Evolutionary conservation across 768 basidiomycete species (phyloP).

Genomic region (Sistotremastrum niveocremeum): DNA sequence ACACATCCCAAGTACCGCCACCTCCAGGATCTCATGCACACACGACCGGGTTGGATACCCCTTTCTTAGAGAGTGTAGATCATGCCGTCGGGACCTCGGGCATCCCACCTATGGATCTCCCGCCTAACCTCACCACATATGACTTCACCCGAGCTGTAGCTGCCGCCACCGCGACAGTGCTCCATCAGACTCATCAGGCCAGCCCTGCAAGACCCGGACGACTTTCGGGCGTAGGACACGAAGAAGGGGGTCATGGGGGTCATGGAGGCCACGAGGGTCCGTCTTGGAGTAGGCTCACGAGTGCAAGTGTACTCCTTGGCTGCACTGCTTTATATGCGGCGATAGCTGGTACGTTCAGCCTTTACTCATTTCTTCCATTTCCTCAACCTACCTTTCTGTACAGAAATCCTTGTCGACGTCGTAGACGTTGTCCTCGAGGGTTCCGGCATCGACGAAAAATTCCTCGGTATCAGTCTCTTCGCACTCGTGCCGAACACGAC

Average conservation of each 20-base stretch:
- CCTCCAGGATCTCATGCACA: constrained; percentile 8
- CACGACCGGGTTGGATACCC: constrained; percentile 31
- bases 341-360: constrained; percentile 67
- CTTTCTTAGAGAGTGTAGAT: constrained; percentile 68
- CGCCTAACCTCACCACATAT: constrained; percentile 61
- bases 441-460: constrained; percentile 93
- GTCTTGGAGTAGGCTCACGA: constrained; percentile 85
- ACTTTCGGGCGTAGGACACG: constrained; percentile 24
- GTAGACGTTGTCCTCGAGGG: constrained; percentile 87
- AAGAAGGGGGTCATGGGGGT: constrained; percentile 34
- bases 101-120: constrained; percentile 38
- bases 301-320: constrained; percentile 75
- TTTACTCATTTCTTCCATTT: neutral
- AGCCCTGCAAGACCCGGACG: constrained; percentile 32
- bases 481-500: constrained; percentile 98
- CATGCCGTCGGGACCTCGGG: constrained; percentile 53
- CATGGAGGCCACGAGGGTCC: constrained; percentile 90
- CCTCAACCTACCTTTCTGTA: constrained; percentile 2
- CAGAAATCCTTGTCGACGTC: constrained; percentile 89
- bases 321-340: constrained; percentile 91
- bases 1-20: neutral
- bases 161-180: constrained; percentile 82
- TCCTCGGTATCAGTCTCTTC: constrained; percentile 91
- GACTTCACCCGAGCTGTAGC: constrained; percentile 91
- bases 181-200: constrained; percentile 49